phyloP scores from a whole-genome alignment of 2,329 filamentous ascomycete genomes.

The Diaporthe vaccinii region DNA sequence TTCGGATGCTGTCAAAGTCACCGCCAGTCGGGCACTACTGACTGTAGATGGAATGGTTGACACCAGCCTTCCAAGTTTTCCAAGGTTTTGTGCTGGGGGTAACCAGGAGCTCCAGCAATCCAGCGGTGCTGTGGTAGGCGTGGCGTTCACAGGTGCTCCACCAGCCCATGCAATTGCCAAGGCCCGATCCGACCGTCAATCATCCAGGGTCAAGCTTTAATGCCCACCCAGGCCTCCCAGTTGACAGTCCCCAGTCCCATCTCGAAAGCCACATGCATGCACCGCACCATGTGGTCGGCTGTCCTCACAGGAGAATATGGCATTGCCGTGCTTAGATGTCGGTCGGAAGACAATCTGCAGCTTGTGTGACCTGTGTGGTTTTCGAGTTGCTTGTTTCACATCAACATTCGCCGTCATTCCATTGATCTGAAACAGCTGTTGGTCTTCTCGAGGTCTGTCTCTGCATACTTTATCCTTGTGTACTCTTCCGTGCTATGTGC shows the following conservation, averaged over 20 bases:
- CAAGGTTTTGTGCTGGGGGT: slow-evolving; percentile 18
- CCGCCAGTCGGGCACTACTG: slow-evolving; percentile 25
- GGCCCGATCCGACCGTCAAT: slow-evolving; percentile 30
- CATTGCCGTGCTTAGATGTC: not conserved
- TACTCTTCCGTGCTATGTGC: not conserved
- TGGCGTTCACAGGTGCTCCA: slow-evolving; percentile 24
- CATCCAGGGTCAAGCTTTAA: slow-evolving; percentile 26
- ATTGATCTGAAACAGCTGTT: slow-evolving; percentile 18
- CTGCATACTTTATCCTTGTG: not conserved
- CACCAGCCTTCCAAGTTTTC: slow-evolving; percentile 30
- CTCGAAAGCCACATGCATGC: slow-evolving; percentile 1
- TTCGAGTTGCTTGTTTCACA: slow-evolving; percentile 20
- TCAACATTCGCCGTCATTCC: not conserved
- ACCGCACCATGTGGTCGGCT: not conserved
- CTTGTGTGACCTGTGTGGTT: slow-evolving; percentile 24
- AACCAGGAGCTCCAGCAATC: slow-evolving; percentile 8
- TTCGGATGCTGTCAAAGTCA: slow-evolving; percentile 29
- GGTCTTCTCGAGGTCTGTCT: slow-evolving; percentile 6
- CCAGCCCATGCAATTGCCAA: slow-evolving; percentile 21
- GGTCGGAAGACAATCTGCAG: slow-evolving; percentile 7
- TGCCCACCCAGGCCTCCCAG: slow-evolving; percentile 9
- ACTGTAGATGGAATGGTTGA: slow-evolving; percentile 16
- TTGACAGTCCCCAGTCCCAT: not conserved
- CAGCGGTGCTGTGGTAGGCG: slow-evolving; percentile 11
- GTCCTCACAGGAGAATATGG: not conserved